Evolutionary conservation across 305 asterid genomes (phyloP).

Genomic region (Fraxinus sp.): DNA sequence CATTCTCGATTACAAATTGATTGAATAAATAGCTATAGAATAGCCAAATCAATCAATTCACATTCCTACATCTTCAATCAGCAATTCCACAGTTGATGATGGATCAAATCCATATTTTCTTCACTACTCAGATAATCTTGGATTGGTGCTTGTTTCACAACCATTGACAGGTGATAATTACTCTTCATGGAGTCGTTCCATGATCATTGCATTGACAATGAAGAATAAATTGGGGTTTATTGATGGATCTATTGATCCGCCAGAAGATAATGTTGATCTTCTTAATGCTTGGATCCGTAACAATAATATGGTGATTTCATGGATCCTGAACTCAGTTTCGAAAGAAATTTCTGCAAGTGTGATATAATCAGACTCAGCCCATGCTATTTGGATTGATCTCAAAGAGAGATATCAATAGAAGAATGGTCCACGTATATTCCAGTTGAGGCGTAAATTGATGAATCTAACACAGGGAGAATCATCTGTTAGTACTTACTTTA

Average conservation of each 20-base stretch:
- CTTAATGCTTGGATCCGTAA: neutral
- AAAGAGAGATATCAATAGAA: neutral
- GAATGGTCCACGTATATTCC: neutral
- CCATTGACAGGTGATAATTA: neutral
- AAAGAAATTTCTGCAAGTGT: neutral
- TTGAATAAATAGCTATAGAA: no score
- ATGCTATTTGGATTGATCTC: neutral
- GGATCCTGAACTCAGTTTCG: neutral
- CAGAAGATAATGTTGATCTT: neutral
- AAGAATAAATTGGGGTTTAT: no score
- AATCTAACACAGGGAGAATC: neutral
- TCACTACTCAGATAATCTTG: no score
- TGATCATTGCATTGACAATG: neutral
- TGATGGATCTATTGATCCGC: neutral
- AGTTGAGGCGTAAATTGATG: neutral
- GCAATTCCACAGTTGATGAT: no score
- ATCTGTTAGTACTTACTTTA: neutral
- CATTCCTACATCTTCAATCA: no score
- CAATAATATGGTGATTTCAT: neutral
- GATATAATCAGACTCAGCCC: neutral
- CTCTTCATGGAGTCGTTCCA: neutral
- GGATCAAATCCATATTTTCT: no score
- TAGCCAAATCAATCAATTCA: no score
- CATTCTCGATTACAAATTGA: no score
- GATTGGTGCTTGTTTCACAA: no score